Evolutionary conservation across 2,329 filamentous ascomycete species (phyloP).

Genomic region (Aureobasidium namibiae): DNA sequence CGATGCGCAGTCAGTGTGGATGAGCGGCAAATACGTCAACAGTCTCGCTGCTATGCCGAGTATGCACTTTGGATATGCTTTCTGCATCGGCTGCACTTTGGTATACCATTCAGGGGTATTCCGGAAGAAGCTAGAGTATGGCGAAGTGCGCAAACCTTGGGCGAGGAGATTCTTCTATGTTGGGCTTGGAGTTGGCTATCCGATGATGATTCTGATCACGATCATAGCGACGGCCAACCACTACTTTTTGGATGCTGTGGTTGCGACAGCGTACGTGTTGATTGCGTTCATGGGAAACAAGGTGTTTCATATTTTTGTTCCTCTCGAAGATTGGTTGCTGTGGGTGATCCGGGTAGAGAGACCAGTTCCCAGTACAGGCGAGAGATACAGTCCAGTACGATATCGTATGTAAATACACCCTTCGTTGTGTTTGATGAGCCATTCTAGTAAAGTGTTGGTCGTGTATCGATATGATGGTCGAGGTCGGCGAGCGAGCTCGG

Average conservation of each 20-base stretch:
- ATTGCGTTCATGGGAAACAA: slow-evolving; percentile 41
- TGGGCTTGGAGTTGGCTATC: slow-evolving; percentile 44
- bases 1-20: slow-evolving; percentile 39
- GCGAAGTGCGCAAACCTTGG: slow-evolving; percentile 33
- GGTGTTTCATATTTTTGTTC: slow-evolving; percentile 42
- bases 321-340: slow-evolving; percentile 42
- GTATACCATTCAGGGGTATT: slow-evolving; percentile 45
- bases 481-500: not conserved
- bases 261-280: slow-evolving; percentile 40
- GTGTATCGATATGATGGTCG: not conserved
- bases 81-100: slow-evolving; percentile 45
- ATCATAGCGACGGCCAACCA: slow-evolving; percentile 55
- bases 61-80: slow-evolving; percentile 49
- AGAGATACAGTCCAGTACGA: slow-evolving; percentile 26
- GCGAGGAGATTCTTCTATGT: slow-evolving; percentile 38
- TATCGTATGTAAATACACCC: not conserved
- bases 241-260: slow-evolving; percentile 46
- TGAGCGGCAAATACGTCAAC: slow-evolving; percentile 39
- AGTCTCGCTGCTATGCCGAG: slow-evolving; percentile 39
- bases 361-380: slow-evolving; percentile 45
- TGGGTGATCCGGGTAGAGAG: slow-evolving; percentile 43
- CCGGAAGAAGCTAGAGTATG: slow-evolving; percentile 33
- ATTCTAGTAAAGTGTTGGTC: not conserved
- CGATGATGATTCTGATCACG: slow-evolving; percentile 44
- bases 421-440: no score